Evolutionary conservation across 768 basidiomycete species (phyloP).

Genomic region (Russula brevipes): DNA sequence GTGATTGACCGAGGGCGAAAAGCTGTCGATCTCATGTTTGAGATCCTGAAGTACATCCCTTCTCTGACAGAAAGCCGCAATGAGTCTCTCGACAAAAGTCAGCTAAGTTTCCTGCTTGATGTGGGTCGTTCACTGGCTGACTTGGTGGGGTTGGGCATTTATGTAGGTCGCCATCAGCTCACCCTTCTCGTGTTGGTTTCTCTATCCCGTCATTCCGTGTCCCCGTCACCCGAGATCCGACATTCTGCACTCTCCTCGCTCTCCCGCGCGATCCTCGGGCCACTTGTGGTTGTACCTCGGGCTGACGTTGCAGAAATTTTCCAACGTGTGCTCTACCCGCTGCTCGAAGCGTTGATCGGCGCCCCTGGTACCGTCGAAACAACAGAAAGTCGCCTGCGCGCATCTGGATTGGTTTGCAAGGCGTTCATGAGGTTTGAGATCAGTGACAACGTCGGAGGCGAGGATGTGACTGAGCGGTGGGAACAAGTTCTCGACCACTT

Average conservation of each 20-base stretch:
- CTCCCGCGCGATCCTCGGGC: conserved; percentile 25
- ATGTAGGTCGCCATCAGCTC: conserved; percentile 23
- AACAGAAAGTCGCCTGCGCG: conserved; percentile 85
- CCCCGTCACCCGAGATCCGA: conserved; percentile 22
- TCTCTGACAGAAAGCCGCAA: conserved; percentile 48
- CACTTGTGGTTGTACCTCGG: conserved; percentile 37
- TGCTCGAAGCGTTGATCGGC: conserved; percentile 86
- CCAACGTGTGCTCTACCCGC: conserved; percentile 83
- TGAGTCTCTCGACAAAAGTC: conserved; percentile 40
- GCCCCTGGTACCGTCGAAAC: conserved; percentile 79
- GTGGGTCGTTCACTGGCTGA: not conserved
- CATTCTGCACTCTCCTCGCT: conserved; percentile 61
- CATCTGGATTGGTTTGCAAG: conserved; percentile 88
- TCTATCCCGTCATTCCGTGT: conserved; percentile 19
- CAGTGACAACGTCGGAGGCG: conserved; percentile 49
- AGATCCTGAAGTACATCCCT: conserved; percentile 62
- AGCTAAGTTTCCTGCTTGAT: not conserved
- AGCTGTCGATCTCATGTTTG: conserved; percentile 75
- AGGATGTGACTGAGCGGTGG: conserved; percentile 75
- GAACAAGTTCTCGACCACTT: conserved; percentile 84
- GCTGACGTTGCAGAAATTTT: conserved; percentile 76
- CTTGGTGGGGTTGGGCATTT: not conserved
- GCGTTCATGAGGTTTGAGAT: conserved; percentile 91
- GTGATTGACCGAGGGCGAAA: conserved; percentile 74
- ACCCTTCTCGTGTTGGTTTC: conserved; percentile 19